Conservation (phyloP, 306 rosid species). For the Prunus fruticosa region DNA sequence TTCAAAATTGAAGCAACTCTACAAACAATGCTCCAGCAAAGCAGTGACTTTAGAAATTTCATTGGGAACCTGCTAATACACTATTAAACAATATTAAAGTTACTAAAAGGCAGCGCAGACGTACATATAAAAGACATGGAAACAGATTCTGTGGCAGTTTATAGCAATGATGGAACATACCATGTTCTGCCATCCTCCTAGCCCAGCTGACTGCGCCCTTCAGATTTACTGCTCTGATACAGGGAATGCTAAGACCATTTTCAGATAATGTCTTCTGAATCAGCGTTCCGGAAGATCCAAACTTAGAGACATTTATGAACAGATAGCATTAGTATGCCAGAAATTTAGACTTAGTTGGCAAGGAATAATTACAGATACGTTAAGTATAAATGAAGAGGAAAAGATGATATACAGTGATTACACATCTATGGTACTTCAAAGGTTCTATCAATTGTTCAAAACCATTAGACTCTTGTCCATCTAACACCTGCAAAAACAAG, state of each 20-base stretch:
- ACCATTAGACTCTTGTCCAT: conserved; percentile 23
- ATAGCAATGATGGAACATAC: conserved; percentile 1
- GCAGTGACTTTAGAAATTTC: too few species aligned
- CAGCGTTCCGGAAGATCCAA: conserved; percentile 21
- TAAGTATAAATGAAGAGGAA: not conserved
- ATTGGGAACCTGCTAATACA: not conserved
- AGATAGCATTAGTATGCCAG: not conserved
- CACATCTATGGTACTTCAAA: conserved; percentile 31
- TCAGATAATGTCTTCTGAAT: conserved; percentile 27
- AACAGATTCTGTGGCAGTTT: not conserved
- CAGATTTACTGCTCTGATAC: conserved; percentile 21
- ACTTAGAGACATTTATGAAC: conserved; percentile 14
- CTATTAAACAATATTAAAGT: not conserved
- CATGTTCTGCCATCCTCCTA: conserved; percentile 25
- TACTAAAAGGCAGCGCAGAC: not conserved
- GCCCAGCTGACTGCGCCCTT: conserved; percentile 24
- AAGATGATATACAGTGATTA: conserved; percentile 26
- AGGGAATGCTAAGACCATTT: conserved; percentile 30
- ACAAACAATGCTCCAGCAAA: not conserved
- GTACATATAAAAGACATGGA: not conserved
- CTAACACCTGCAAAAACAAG: conserved; percentile 15
- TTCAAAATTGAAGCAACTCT: not conserved
- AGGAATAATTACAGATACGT: not conserved
- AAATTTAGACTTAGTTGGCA: not conserved
- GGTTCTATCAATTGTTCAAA: conserved; percentile 34